Percentiles rank a stretch among this genome's conserved stretches.
phyloP scores from a whole-genome alignment of 2,329 filamentous ascomycete species.

The Aspergillus neotritici region DNA sequence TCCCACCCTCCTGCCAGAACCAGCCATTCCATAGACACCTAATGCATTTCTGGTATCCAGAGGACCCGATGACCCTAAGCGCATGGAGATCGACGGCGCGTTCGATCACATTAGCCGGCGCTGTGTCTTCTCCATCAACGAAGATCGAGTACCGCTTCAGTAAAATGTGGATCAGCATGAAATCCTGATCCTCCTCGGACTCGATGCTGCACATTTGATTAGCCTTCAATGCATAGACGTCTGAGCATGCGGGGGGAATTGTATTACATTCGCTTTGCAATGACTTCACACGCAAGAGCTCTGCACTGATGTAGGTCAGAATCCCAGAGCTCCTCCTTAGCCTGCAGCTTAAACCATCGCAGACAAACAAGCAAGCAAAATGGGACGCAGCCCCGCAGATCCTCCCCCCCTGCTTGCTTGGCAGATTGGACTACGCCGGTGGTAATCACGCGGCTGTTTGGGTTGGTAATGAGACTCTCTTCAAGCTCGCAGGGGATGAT shows the following conservation, averaged over 20 bases:
- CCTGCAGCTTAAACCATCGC: conserved; percentile 74
- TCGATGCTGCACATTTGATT: conserved; percentile 61
- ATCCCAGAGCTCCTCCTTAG: conserved; percentile 81
- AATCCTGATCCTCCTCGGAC: conserved; percentile 68
- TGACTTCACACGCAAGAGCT: conserved; percentile 78
- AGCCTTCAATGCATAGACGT: neutral
- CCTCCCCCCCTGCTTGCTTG: conserved; percentile 68
- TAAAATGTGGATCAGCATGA: conserved; percentile 73
- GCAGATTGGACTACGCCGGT: conserved; percentile 72
- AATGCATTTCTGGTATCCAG: conserved; percentile 94
- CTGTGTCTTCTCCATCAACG: conserved; percentile 63
- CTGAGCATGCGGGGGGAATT: neutral
- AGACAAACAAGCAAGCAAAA: conserved; percentile 72
- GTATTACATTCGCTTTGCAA: conserved; percentile 66
- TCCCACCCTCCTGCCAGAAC: conserved; percentile 91
- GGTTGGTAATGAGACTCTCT: conserved; percentile 63
- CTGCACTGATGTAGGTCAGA: conserved; percentile 74
- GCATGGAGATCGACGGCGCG: conserved; percentile 91
- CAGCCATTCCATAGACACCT: conserved; percentile 89
- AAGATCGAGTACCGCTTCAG: conserved; percentile 85
- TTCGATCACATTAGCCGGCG: conserved; percentile 82
- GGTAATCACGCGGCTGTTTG: conserved; percentile 84
- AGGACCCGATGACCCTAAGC: conserved; percentile 78
- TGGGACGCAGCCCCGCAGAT: conserved; percentile 74
- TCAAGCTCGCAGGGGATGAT: conserved; percentile 87